Percentiles rank a stretch among this genome's conserved stretches.
Conservation (phyloP, 495 filamentous ascomycete species). For the Penicillium lagena region DNA sequence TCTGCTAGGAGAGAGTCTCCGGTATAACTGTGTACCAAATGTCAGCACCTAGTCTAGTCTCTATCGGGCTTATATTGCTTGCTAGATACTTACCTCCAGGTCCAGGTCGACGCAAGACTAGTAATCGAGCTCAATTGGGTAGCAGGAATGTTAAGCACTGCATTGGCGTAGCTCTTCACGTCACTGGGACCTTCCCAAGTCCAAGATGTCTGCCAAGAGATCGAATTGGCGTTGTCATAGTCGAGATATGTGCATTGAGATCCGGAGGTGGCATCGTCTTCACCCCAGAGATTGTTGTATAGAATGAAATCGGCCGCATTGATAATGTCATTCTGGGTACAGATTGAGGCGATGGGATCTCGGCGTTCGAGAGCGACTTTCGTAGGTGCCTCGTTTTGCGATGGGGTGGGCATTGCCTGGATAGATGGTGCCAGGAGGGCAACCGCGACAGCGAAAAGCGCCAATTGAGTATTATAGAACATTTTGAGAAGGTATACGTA, state of each 20-base stretch:
- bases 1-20: neutral
- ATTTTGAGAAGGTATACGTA: too few species aligned
- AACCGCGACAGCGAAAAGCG: neutral
- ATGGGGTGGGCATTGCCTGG: neutral
- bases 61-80: too few species aligned
- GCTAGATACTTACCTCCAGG: neutral
- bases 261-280: conserved; percentile 25
- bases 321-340: conserved; percentile 8
- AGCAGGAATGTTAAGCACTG: conserved; percentile 19
- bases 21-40: neutral
- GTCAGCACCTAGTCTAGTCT: too few species aligned
- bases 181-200: conserved; percentile 34
- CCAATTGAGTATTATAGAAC: too few species aligned
- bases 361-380: neutral
- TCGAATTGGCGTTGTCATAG: conserved; percentile 5
- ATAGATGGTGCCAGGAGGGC: neutral
- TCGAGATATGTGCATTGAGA: conserved; percentile 36
- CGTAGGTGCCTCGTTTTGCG: neutral
- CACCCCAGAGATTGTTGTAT: conserved; percentile 38
- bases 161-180: conserved; percentile 49
- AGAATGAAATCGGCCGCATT: conserved; percentile 29
- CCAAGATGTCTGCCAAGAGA: conserved; percentile 46
- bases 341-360: neutral
- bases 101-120: conserved; percentile 28
- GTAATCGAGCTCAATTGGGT: conserved; percentile 32